Evolutionary conservation across 352 stramenopile species (phyloP).

Genomic region (Poterioochromonas sp.): DNA sequence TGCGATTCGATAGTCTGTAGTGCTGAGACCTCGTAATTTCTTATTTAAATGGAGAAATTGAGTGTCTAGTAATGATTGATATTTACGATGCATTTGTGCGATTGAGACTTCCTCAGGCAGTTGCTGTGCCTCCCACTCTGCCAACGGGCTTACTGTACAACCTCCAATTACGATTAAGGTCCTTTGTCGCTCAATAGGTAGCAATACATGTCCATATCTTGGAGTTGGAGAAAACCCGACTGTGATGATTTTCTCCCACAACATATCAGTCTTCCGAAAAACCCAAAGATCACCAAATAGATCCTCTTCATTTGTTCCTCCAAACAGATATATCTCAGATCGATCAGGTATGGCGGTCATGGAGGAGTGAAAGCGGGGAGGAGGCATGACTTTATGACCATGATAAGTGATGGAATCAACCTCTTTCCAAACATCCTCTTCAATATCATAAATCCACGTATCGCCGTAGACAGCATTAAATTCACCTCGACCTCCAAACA

Average conservation of each 20-base stretch:
- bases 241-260: not conserved
- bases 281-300: not conserved
- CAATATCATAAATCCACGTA: not conserved
- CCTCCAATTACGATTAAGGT: not conserved
- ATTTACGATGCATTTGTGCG: no score
- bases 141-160: not conserved
- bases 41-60: not conserved
- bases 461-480: not conserved
- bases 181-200: not conserved
- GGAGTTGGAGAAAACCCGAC: not conserved
- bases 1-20: no score
- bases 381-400: not conserved
- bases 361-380: not conserved
- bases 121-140: no score
- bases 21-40: not conserved
- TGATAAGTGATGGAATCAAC: no score
- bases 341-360: not conserved
- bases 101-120: no score
- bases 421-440: not conserved
- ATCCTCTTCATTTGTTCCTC: not conserved
- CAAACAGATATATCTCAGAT: not conserved
- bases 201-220: not conserved
- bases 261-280: not conserved
- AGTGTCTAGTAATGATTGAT: no score
- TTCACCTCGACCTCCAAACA: not conserved